phyloP scores from a whole-genome alignment of 2,329 filamentous ascomycete genomes.

The Colletotrichum sp. region DNA sequence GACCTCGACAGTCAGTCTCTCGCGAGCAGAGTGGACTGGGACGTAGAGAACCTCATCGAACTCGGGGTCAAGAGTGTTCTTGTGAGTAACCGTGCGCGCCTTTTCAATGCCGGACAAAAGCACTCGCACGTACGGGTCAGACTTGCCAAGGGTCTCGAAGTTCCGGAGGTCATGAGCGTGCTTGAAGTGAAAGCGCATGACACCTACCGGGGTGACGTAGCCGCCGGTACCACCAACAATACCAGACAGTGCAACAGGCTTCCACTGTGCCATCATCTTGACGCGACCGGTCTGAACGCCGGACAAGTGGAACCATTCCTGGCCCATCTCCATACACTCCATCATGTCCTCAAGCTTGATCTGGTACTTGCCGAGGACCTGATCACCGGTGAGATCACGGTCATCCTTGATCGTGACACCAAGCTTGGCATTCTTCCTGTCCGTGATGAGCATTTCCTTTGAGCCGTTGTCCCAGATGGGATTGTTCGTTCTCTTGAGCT shows the following conservation, averaged over 20 bases:
- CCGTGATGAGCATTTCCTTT: constrained; percentile 94
- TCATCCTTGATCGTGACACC: constrained; percentile 96
- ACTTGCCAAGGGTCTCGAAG: constrained; percentile 94
- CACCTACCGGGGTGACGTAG: constrained; percentile 91
- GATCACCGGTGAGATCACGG: constrained; percentile 82
- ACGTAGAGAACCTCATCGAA: constrained; percentile 97
- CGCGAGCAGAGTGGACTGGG: constrained; percentile 82
- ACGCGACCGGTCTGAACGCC: constrained; percentile 82
- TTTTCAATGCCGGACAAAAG: constrained; percentile 90
- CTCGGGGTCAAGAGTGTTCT: constrained; percentile 92
- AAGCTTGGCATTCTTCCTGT: constrained; percentile 87
- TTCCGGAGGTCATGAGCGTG: constrained; percentile 85
- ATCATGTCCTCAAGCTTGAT: constrained; percentile 95
- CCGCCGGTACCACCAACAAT: constrained; percentile 79
- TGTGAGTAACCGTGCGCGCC: constrained; percentile 90
- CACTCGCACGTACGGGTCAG: constrained; percentile 91
- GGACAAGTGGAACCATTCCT: constrained; percentile 93
- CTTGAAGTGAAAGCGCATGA: constrained; percentile 93
- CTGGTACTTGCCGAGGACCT: constrained; percentile 88
- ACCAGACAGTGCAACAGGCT: constrained; percentile 87
- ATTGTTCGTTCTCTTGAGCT: constrained; percentile 95
- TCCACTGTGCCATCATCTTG: constrained; percentile 94
- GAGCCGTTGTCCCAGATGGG: constrained; percentile 93
- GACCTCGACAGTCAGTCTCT: constrained; percentile 87
- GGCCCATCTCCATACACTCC: constrained; percentile 86